Evolutionary conservation across 306 rosid species (phyloP), one percentile per base, ranked within the genome.

Genomic region (Aeschynomene evenia): DNA sequence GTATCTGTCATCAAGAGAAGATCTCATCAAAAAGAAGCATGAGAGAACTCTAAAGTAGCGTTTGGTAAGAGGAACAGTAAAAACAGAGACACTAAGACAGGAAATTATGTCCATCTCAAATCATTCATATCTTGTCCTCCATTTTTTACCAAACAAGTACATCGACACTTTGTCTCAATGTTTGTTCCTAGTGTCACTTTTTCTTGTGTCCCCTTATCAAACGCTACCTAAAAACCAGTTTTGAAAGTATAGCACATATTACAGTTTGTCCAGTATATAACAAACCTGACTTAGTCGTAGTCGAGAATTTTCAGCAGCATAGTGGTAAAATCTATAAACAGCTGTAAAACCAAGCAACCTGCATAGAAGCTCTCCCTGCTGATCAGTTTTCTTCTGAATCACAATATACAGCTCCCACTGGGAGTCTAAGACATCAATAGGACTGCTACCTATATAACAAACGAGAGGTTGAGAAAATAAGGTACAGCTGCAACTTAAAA

Each of bases 201-300:
- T n/a, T n/a, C n/a, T n/a, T n/a, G n/a, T n/a, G n/a, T n/a, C n/a
- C n/a, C n/a, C n/a, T n/a, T n/a, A n/a, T n/a, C n/a, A n/a, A n/a
- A n/a, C n/a, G n/a, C n/a, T n/a, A n/a, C n/a, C n/a, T n/a, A n/a
- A 24, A 63, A 64, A 71, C 20, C 55, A n/a, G 19, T 53, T 16
- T 61, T 29, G 28, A 48, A 31, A 48, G 62, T 12, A 49, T 19
- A 64, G 36, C 18, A 73, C 57, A 20, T 70, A 71, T 46, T 54
- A 51, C 64, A 59, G 39, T 63, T 56, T 55, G 74, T 13, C 39
- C 62, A 29, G 53, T 55, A 36, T 21, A 43, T 19, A 36, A 49
- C 68, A 76, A 46, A 93, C 97, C 98, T 90, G 98, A 75, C 98
- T 78, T 34, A 88, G 76, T 19, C 97, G 91, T 87, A 94, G 72